Base-by-base conservation (phyloP, 2,329 filamentous ascomycete genomes). In the Chalaropsis ovoidea region DNA sequence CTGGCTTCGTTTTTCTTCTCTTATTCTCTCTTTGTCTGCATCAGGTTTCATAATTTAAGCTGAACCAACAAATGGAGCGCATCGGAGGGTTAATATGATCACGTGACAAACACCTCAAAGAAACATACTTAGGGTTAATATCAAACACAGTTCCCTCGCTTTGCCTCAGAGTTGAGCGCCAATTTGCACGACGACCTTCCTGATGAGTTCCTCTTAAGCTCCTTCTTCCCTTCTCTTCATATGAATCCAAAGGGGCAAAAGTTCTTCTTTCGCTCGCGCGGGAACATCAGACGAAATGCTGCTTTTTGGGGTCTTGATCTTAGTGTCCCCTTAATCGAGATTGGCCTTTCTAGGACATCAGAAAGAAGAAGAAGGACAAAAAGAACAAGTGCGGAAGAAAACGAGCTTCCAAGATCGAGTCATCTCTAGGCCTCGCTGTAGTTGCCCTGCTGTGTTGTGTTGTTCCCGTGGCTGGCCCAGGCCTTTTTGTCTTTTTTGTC, bases 161-260 rank as follows among this genome's bases (percentile, higher is more conserved):
- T 58, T 39, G 54, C 54, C 17, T 58, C 54, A 58, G 54, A 39
- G 24, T 58, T 19, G 54, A 58, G 54, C 54, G 54, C 54, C 39
- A 35, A 58, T 31, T n/a, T 39, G 54, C 54, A 27, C 54, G 54
- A 58, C 54, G 39, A 35, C 24, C 54, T 35, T 31, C 31, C 31
- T 31, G 3, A 2, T 31, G 31, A 6, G 31, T 6, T 39, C 35
- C 35, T 39, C 5, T 10, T 19, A 17, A 58, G 15, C 15, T 39
- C 17, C 24, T 58, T 39, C 1, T 47, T 19, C 43, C 11, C 5
- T 58, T 31, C 8, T 11, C 27, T 31, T 17, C 1, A 4, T 58
- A n/a, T 35, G 54, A 31, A 1, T 22, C 54, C 22, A 58, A 58
- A 58, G 54, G 17, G 54, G 54, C 15, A 58, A 58, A 7, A 39